Percentiles rank a stretch among this genome's conserved stretches.
Conservation (phyloP, 129 eudicot genomes). For the Silybum marianum region DNA sequence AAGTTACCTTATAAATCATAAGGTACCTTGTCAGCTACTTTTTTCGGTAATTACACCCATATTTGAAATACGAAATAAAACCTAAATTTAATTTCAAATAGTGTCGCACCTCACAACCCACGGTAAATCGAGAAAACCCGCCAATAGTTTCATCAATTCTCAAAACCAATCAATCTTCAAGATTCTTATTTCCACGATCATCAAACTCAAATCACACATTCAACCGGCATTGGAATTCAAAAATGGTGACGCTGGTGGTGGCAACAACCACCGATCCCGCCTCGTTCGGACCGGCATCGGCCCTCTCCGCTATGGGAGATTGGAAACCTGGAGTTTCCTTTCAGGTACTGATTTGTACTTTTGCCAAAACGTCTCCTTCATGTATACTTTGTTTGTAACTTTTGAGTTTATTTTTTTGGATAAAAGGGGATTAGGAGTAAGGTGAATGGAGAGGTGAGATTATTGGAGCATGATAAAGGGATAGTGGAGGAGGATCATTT, state of each 20-base stretch:
- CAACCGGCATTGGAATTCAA: background rate
- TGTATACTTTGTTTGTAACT: background rate
- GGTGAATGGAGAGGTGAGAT: conserved; percentile 60
- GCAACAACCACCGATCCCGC: conserved; percentile 88
- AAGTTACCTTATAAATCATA: too few relatives aligned
- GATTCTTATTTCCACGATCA: background rate
- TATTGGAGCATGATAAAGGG: conserved; percentile 72
- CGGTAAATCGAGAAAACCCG: conserved; percentile 7
- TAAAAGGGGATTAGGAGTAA: conserved; percentile 66
- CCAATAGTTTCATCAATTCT: conserved; percentile 20
- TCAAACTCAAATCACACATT: background rate
- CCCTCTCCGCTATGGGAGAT: conserved; percentile 67
- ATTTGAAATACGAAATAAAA: too few relatives aligned
- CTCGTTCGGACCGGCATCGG: conserved; percentile 69
- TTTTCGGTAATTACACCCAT: too few relatives aligned
- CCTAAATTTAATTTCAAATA: too few relatives aligned
- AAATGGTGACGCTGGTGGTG: conserved; percentile 76
- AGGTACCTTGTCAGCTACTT: too few relatives aligned
- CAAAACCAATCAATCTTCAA: background rate
- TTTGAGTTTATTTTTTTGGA: background rate
- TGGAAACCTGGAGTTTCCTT: conserved; percentile 73
- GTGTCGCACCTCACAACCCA: background rate
- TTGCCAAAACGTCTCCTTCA: background rate
- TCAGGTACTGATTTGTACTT: conserved; percentile 37
- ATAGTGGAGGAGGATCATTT: conserved; percentile 84